Conservation (phyloP, 345 rosid genomes). For the Sisymbrium altissimum region DNA sequence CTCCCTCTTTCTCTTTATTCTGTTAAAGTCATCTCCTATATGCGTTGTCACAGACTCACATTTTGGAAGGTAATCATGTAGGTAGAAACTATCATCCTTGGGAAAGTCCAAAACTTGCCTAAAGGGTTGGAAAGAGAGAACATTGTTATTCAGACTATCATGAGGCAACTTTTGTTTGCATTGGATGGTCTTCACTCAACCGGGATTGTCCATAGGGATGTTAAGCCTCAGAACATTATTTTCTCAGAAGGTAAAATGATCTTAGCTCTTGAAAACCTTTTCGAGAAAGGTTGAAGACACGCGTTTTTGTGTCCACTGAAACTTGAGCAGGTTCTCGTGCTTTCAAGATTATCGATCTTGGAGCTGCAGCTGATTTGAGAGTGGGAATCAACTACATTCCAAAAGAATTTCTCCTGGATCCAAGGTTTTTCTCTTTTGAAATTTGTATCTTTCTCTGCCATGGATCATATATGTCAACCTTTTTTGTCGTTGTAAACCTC, state of each 20-base stretch:
- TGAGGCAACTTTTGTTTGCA: constrained; percentile 86
- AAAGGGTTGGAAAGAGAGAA: constrained; percentile 87
- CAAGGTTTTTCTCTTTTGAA: constrained; percentile 48
- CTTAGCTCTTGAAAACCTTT: constrained; percentile 10
- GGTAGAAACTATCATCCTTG: constrained; percentile 87
- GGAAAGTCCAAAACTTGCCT: constrained; percentile 72
- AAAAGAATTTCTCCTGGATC: constrained; percentile 92
- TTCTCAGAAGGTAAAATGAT: constrained; percentile 80
- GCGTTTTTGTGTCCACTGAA: constrained; percentile 8
- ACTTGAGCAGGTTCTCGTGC: constrained; percentile 67
- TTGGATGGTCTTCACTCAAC: constrained; percentile 97
- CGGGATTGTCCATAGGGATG: constrained; percentile 91
- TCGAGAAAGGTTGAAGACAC: constrained; percentile 6
- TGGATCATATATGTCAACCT: neutral
- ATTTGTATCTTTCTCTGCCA: constrained; percentile 1
- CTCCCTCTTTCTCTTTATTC: neutral
- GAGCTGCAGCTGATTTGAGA: constrained; percentile 96
- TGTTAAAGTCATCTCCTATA: neutral
- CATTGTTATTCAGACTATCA: constrained; percentile 77
- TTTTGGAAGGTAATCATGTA: constrained; percentile 32
- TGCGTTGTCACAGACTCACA: neutral
- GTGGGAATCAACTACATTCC: constrained; percentile 98
- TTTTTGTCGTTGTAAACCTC: neutral
- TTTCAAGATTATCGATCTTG: constrained; percentile 96
- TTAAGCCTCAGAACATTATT: constrained; percentile 90